Evolutionary conservation across 306 rosid species (phyloP).

Genomic region (Geum urbanum): DNA sequence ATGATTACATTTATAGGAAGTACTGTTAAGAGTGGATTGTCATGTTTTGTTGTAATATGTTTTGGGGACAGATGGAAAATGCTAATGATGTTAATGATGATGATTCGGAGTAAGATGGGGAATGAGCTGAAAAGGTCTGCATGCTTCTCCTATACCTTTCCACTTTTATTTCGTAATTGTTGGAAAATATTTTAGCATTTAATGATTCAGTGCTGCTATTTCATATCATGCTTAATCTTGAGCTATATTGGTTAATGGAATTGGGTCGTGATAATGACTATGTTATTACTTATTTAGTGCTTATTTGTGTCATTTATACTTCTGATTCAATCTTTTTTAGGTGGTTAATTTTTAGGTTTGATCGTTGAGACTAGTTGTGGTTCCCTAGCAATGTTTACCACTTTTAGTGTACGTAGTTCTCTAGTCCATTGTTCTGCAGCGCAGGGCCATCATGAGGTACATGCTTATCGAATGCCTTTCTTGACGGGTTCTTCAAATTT

Average conservation of each 20-base stretch:
- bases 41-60: neutral
- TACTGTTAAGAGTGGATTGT: too few relatives aligned
- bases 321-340: too few relatives aligned
- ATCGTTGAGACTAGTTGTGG: too few relatives aligned
- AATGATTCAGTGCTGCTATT: conserved; percentile 1
- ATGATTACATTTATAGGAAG: neutral
- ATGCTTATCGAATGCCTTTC: neutral
- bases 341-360: too few relatives aligned
- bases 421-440: conserved; percentile 71
- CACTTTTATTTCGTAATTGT: neutral
- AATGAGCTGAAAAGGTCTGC: conserved; percentile 74
- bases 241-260: too few relatives aligned
- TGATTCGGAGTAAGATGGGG: conserved; percentile 58
- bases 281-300: too few relatives aligned
- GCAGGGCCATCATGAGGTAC: conserved; percentile 98
- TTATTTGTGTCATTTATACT: too few relatives aligned
- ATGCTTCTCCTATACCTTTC: neutral
- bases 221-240: neutral
- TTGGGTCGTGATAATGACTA: too few relatives aligned
- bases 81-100: neutral
- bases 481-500: too few relatives aligned
- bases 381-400: conserved; percentile 69
- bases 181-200: neutral
- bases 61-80: conserved; percentile 34
- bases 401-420: conserved; percentile 93